Base-by-base conservation (phyloP, 495 filamentous ascomycete species). In the Aspergillus saccharolyticus region DNA sequence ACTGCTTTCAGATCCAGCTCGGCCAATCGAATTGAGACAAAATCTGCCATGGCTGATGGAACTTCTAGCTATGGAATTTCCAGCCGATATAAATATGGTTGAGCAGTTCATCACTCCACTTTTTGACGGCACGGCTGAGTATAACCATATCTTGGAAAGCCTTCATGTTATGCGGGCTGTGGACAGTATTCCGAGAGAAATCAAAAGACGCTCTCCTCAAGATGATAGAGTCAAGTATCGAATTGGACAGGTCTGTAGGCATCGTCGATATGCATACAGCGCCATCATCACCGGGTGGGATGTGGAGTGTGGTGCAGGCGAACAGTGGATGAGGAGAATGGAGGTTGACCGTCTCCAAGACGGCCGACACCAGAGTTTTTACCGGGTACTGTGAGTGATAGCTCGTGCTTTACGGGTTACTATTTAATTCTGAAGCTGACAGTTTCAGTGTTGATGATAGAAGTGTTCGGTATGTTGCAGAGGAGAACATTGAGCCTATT, bases 201-300 rank as follows among this genome's bases (percentile, higher is more conserved):
- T 84, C 45, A 81, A 74, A 54, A 64, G 66, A 14, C 70, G 81
- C 60, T 52, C 63, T 55, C 43, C 71, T 64, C 60, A 76, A 39
- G 63, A 63, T 52, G 61, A 53, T 18, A 70, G 70, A 20, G 83
- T 90, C n/a, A 76, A 67, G 54, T 93, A 87, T 72, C 82, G 77
- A 54, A 82, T 98, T 46, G 94, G 94, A 4, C 87, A 94, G 60
- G 82, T 95, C 2, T 94, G 97, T 66, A 78, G 76, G 52, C 94
- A 97, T 67, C 85, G 78, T 63, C 82, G 89, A 48, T 97, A 96
- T 70, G 70, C 78, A 20, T 96, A 94, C 66, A 74, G 80, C 20
- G 91, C 86, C 19, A 77, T 96, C 12, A 89, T 98, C 58, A 88
- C 85, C 12, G 93, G 93, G 17, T 98, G 94, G 94, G 87, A 91